Evolutionary conservation across 2,329 filamentous ascomycete genomes (phyloP).

Genomic region (Pyrenophora seminiperda): DNA sequence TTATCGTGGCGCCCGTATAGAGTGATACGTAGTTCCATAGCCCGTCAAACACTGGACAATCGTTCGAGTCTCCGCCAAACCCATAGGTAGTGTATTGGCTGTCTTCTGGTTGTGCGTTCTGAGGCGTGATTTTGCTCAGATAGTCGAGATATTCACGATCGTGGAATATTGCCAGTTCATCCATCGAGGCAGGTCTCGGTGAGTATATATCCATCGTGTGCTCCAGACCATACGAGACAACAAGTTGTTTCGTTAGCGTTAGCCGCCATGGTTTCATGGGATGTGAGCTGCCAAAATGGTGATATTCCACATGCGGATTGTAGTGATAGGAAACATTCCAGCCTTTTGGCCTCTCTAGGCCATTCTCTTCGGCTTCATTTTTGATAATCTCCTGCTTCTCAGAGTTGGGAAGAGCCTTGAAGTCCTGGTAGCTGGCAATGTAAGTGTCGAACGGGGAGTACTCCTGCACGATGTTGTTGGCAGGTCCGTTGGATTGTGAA

Average conservation of each 20-base stretch:
- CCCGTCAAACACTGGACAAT: conserved; percentile 96
- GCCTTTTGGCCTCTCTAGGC: conserved; percentile 78
- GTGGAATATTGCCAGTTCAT: conserved; percentile 88
- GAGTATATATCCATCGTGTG: conserved; percentile 96
- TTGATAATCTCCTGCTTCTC: conserved; percentile 58
- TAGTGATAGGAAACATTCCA: conserved; percentile 95
- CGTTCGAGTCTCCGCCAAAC: conserved; percentile 70
- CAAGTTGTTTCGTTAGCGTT: conserved; percentile 91
- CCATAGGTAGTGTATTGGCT: conserved; percentile 69
- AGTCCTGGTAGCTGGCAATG: conserved; percentile 34
- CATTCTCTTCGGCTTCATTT: conserved; percentile 63
- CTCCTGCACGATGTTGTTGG: conserved; percentile 45
- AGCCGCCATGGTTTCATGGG: conserved; percentile 99
- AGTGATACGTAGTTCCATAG: conserved; percentile 94
- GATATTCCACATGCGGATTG: conserved; percentile 91
- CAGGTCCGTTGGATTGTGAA: conserved; percentile 21
- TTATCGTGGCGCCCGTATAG: conserved; percentile 87
- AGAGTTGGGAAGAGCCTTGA: conserved; percentile 38
- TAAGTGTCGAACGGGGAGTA: conserved; percentile 40
- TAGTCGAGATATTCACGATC: conserved; percentile 90
- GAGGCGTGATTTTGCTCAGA: conserved; percentile 62
- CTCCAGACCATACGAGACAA: conserved; percentile 93
- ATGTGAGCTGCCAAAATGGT: conserved; percentile 95
- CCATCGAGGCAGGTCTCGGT: conserved; percentile 79
- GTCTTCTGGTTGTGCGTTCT: conserved; percentile 51